Base-by-base conservation (phyloP, 2,329 filamentous ascomycete genomes). In the Xylaria sp. region DNA sequence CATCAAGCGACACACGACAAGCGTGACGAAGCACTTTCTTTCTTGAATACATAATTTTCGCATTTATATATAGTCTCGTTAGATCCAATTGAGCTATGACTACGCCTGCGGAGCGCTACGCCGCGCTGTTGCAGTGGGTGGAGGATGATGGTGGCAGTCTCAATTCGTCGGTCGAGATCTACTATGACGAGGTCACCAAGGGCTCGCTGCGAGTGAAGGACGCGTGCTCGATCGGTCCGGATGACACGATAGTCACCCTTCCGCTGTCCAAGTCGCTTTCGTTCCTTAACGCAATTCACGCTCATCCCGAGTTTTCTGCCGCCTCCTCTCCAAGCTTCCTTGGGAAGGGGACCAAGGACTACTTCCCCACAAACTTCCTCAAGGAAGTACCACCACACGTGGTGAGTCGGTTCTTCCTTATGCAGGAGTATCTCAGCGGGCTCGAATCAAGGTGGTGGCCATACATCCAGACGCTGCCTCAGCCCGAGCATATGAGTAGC, bases 401-500 rank as follows among this genome's bases (percentile, higher is more conserved):
- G 52, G 72, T 86, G 44, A 80, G 84, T 7, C 80, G 86, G 3
- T 88, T 91, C 70, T 87, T 89, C 59, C 76, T 92, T 5, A 78
- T 89, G 66, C 83, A 86, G 56, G 84, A 92, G 67, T 86, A 84
- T 65, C 74, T 91, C 26, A 71, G 79, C 2, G 82, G 81, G 1
- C 50, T 71, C 1, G 65, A 77, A 1, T 89, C 88, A 0, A 84
- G 82, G 61, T 92, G 89, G 89, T 78, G 75, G 67, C 80, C 85
- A 1, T 92, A 92, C 70, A 82, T 91, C 59, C 72, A 73, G 8
- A 81, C 82, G 0, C 76, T 92, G 0, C 88, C 89, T 1, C 82
- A 84, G 54, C 86, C 86, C 0, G 76, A 79, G 8, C 72, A 84
- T 1, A 63, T 72, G 3, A 65, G 71, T 4, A 66, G 70, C 1